Evolutionary conservation across 2,329 filamentous ascomycete species (phyloP).

Genomic region (Colletotrichum gloeosporioides): DNA sequence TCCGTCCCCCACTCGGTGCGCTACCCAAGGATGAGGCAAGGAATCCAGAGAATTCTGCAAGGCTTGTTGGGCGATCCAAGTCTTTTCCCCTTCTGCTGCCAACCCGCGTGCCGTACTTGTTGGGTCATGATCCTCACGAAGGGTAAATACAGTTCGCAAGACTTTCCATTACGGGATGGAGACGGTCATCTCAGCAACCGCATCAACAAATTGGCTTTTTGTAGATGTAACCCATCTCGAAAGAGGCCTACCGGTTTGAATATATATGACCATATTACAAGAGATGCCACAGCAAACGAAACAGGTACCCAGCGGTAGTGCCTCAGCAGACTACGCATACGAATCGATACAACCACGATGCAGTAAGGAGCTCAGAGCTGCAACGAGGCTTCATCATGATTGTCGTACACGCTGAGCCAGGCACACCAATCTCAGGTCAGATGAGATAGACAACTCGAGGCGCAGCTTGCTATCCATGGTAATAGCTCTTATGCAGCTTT

Average conservation of each 20-base stretch:
- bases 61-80: background rate
- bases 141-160: background rate
- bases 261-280: background rate
- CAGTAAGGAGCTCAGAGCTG: background rate
- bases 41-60: background rate
- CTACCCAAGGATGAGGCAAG: background rate
- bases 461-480: background rate
- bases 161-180: background rate
- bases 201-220: background rate
- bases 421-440: conserved; percentile 6
- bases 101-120: background rate
- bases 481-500: background rate
- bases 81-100: background rate
- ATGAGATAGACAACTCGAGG: background rate
- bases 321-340: background rate
- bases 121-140: background rate
- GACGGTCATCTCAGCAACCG: background rate
- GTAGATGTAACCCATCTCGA: background rate
- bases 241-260: background rate
- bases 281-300: background rate
- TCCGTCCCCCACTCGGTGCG: background rate
- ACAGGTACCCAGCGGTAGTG: background rate
- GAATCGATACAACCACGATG: background rate
- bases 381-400: background rate
- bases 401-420: conserved; percentile 1